phyloP scores from a whole-genome alignment of 176 grass and related monocot species.

The Aegilops tauschii region DNA sequence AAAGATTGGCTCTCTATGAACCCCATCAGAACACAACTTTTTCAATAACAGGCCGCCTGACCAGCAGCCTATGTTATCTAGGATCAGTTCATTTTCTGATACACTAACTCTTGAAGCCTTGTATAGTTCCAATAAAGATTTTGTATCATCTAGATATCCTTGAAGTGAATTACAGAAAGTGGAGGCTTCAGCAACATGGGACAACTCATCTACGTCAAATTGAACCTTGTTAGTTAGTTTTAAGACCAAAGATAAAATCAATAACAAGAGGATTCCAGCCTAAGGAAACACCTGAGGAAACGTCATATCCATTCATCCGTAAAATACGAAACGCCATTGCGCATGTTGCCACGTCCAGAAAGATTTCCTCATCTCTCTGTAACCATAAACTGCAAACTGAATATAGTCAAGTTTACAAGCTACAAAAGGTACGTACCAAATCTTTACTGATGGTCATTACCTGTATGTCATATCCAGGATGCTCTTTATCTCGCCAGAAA shows the following conservation, averaged over 20 bases:
- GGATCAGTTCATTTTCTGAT: background rate
- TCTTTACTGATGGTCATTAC: background rate
- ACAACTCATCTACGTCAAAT: background rate
- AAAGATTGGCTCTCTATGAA: background rate
- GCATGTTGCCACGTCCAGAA: background rate
- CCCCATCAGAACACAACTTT: background rate
- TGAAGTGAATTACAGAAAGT: background rate
- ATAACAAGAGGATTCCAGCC: background rate
- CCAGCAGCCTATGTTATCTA: background rate
- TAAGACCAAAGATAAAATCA: background rate
- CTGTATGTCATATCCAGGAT: background rate
- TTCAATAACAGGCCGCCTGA: background rate
- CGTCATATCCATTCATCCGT: background rate
- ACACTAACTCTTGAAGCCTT: background rate
- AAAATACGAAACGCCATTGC: background rate
- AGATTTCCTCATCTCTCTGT: background rate
- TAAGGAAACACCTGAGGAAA: background rate
- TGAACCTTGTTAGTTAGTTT: background rate
- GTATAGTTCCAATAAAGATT: background rate
- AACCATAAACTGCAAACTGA: background rate
- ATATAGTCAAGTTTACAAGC: background rate
- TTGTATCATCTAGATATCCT: background rate
- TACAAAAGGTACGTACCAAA: background rate
- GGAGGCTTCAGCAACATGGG: background rate
- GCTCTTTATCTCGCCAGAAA: background rate